Conservation (phyloP, 768 basidiomycete genomes). For the Heimioporus sp. region DNA sequence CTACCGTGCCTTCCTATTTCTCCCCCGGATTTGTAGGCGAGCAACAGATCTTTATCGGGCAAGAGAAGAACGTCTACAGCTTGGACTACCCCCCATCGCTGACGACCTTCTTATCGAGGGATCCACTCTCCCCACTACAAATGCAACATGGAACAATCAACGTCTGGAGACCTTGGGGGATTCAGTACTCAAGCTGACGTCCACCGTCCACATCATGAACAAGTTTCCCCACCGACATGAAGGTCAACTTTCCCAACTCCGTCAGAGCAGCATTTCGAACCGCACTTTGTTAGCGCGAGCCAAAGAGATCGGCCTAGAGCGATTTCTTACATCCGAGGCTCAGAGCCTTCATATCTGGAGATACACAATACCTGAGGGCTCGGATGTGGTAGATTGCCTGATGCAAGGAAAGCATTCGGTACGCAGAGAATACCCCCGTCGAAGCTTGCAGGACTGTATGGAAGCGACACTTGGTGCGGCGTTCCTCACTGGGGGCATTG, state of each 20-base stretch:
- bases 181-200: slow-evolving; percentile 72
- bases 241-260: slow-evolving; percentile 71
- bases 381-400: slow-evolving; percentile 33
- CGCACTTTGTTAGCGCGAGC: slow-evolving; percentile 66
- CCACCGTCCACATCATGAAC: slow-evolving; percentile 75
- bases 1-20: slow-evolving; percentile 48
- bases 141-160: slow-evolving; percentile 73
- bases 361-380: slow-evolving; percentile 41
- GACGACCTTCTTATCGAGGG: slow-evolving; percentile 66
- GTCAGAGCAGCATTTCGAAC: slow-evolving; percentile 68
- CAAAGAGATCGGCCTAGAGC: slow-evolving; percentile 58
- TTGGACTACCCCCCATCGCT: slow-evolving; percentile 60
- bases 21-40: slow-evolving; percentile 68
- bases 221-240: slow-evolving; percentile 77
- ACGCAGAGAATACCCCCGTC: slow-evolving; percentile 54
- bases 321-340: slow-evolving; percentile 60
- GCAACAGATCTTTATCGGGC: slow-evolving; percentile 66
- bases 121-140: slow-evolving; percentile 67
- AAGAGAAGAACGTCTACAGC: slow-evolving; percentile 45
- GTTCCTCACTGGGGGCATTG: slow-evolving; percentile 70
- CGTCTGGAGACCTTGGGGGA: slow-evolving; percentile 88
- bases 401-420: slow-evolving; percentile 29
- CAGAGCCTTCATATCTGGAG: slow-evolving; percentile 58
- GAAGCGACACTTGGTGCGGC: slow-evolving; percentile 81
- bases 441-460: slow-evolving; percentile 85